phyloP scores from a whole-genome alignment of 2,329 filamentous ascomycete genomes.

The Pseudodiploospora longispora region DNA sequence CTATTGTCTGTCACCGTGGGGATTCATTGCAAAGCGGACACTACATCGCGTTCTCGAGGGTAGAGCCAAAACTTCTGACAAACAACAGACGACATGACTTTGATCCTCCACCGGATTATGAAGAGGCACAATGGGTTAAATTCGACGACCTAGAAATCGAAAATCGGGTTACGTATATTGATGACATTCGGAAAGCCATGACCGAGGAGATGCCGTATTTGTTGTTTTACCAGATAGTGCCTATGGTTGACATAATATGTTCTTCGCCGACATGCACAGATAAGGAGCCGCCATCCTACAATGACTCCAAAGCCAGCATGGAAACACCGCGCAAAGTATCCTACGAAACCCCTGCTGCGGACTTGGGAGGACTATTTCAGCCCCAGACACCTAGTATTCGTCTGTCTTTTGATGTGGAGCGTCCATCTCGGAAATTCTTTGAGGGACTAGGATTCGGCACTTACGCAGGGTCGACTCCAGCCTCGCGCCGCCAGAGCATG shows the following conservation, averaged over 20 bases:
- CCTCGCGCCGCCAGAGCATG: conserved; percentile 44
- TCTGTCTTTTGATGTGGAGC: conserved; percentile 48
- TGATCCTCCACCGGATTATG: conserved; percentile 56
- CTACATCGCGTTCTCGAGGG: conserved; percentile 79
- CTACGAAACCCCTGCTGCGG: conserved; percentile 11
- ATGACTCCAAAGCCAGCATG: conserved; percentile 39
- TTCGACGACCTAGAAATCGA: conserved; percentile 76
- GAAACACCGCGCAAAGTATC: conserved; percentile 19
- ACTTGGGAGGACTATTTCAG: conserved; percentile 12
- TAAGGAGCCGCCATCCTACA: conserved; percentile 51
- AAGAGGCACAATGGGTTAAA: conserved; percentile 74
- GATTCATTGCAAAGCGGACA: conserved; percentile 81
- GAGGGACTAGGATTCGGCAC: conserved; percentile 31
- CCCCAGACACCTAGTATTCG: conserved; percentile 42
- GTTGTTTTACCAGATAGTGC: conserved; percentile 89
- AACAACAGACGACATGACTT: conserved; percentile 49
- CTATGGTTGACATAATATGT: conserved; percentile 62
- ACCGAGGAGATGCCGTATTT: conserved; percentile 88
- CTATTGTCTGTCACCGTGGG: conserved; percentile 86
- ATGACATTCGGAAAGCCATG: conserved; percentile 69
- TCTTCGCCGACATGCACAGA: conserved; percentile 39
- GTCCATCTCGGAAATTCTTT: conserved; percentile 38
- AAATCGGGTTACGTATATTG: conserved; percentile 64
- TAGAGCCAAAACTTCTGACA: conserved; percentile 54
- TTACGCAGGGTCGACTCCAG: conserved; percentile 23